These are phyloP conservation scores for Paragyromitra xinjiangensis DNA, from an alignment of 495 filamentous ascomycete genomes.

Conservation along the genomic window DNA sequence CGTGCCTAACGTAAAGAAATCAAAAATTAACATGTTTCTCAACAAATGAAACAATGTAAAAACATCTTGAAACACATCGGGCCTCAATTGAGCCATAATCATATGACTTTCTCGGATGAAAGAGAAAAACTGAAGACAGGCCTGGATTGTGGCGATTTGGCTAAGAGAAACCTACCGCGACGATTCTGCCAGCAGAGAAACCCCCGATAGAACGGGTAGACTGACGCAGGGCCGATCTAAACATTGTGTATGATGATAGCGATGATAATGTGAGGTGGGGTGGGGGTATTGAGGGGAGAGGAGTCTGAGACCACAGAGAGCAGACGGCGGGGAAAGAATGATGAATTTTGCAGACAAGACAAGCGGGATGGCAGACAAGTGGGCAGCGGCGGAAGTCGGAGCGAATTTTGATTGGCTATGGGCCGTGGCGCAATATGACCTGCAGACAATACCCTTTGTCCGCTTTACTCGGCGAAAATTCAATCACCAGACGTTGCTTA, in stretches of 20 bases:
- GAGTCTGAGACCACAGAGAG: constrained; percentile 49
- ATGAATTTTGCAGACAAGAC: constrained; percentile 63
- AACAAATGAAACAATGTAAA: constrained; percentile 54
- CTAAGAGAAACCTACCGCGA: constrained; percentile 78
- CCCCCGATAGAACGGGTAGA: constrained; percentile 91
- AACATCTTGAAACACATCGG: constrained; percentile 53
- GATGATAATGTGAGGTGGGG: constrained; percentile 60
- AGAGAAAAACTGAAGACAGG: constrained; percentile 4
- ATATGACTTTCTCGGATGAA: constrained; percentile 57
- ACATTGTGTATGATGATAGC: constrained; percentile 75
- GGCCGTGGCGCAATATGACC: constrained; percentile 29
- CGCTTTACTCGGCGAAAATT: constrained; percentile 2
- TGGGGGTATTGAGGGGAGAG: constrained; percentile 55
- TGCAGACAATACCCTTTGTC: constrained; percentile 33
- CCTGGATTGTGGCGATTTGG: constrained; percentile 2
- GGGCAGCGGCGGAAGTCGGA: constrained; percentile 58
- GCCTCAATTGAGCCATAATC: constrained; percentile 48
- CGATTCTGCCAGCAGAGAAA: constrained; percentile 89
- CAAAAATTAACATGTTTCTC: constrained; percentile 59
- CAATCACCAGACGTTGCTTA: neutral
- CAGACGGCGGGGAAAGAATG: constrained; percentile 64
- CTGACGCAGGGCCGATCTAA: constrained; percentile 97
- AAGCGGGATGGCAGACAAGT: constrained; percentile 14
- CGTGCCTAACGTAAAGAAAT: constrained; percentile 70
- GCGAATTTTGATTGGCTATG: constrained; percentile 60